These are phyloP conservation scores for Astraeus odoratus DNA, from an alignment of 768 basidiomycete species.

Conservation along the genomic window DNA sequence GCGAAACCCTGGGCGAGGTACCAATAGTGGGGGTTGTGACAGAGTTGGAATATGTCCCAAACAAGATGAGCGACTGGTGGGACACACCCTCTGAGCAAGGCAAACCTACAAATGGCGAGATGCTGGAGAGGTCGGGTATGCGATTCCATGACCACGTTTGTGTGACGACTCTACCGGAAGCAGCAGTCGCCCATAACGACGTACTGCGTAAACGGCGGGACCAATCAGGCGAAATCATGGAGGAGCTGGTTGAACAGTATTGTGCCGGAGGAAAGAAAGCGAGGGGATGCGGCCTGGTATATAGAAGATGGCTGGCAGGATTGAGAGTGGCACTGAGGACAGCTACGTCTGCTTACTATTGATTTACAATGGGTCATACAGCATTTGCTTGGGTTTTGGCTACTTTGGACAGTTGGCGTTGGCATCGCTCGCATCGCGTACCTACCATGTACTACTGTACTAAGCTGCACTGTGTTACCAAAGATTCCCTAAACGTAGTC, in stretches of 20 bases:
- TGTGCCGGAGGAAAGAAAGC: slow-evolving; percentile 8
- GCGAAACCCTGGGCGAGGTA: slow-evolving; percentile 12
- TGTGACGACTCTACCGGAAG: slow-evolving; percentile 26
- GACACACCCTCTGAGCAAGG: neutral
- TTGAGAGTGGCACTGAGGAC: neutral
- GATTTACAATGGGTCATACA: too few species aligned
- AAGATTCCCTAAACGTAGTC: too few species aligned
- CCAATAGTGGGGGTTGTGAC: slow-evolving; percentile 32
- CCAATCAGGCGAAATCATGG: slow-evolving; percentile 8
- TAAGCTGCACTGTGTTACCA: too few species aligned
- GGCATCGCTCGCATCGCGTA: too few species aligned
- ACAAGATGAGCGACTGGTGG: slow-evolving; percentile 29
- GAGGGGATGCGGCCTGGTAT: neutral
- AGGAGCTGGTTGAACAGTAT: slow-evolving; percentile 9
- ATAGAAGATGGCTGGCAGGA: neutral
- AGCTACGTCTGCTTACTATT: neutral
- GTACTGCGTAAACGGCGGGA: slow-evolving; percentile 16
- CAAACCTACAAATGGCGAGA: slow-evolving; percentile 20
- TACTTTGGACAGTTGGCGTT: too few species aligned
- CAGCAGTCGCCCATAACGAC: slow-evolving; percentile 8
- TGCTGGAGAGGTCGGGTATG: slow-evolving; percentile 21
- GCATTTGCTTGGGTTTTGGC: too few species aligned
- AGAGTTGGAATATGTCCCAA: slow-evolving; percentile 24
- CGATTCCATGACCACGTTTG: slow-evolving; percentile 32
- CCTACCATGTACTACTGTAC: too few species aligned